These are phyloP conservation scores for Immersiella caudata DNA, from an alignment of 495 filamentous ascomycete species.

Conservation along the genomic window DNA sequence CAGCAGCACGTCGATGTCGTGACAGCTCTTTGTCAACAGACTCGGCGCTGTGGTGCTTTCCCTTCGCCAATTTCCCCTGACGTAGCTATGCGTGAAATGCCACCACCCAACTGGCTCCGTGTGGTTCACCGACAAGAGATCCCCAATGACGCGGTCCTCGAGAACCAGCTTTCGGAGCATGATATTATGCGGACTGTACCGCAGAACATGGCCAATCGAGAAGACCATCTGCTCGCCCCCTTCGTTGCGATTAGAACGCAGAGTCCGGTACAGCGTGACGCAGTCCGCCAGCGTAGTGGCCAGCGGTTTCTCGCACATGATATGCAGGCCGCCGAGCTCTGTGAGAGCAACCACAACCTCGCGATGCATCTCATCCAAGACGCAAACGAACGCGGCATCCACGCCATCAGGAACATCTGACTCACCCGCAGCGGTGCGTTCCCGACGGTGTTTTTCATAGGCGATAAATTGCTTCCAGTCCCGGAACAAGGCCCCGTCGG, in stretches of 20 bases:
- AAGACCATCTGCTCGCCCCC: constrained; percentile 60
- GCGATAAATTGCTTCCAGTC: constrained; percentile 74
- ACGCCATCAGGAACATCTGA: constrained; percentile 55
- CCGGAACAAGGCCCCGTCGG: constrained; percentile 63
- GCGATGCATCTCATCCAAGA: constrained; percentile 83
- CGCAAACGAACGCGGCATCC: constrained; percentile 85
- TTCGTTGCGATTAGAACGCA: constrained; percentile 32
- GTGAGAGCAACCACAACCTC: constrained; percentile 74
- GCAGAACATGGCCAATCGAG: constrained; percentile 79
- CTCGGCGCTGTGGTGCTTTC: constrained; percentile 71
- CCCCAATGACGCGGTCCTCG: constrained; percentile 75
- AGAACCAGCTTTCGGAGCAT: constrained; percentile 76
- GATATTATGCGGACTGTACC: constrained; percentile 90
- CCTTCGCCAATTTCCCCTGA: constrained; percentile 92
- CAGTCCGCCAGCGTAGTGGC: constrained; percentile 78
- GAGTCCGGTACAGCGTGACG: constrained; percentile 66
- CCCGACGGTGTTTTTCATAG: constrained; percentile 63
- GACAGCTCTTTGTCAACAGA: constrained; percentile 90
- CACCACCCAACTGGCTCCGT: constrained; percentile 95
- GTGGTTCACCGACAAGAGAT: constrained; percentile 83
- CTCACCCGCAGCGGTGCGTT: constrained; percentile 41
- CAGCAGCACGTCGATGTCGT: constrained; percentile 88
- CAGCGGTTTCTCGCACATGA: constrained; percentile 95
- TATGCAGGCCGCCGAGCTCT: constrained; percentile 66
- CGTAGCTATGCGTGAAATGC: constrained; percentile 94